Percentiles rank a stretch among this genome's conserved stretches.
phyloP scores from a whole-genome alignment of 192 early-diverging fungal species.

The Coemansia sp. region DNA sequence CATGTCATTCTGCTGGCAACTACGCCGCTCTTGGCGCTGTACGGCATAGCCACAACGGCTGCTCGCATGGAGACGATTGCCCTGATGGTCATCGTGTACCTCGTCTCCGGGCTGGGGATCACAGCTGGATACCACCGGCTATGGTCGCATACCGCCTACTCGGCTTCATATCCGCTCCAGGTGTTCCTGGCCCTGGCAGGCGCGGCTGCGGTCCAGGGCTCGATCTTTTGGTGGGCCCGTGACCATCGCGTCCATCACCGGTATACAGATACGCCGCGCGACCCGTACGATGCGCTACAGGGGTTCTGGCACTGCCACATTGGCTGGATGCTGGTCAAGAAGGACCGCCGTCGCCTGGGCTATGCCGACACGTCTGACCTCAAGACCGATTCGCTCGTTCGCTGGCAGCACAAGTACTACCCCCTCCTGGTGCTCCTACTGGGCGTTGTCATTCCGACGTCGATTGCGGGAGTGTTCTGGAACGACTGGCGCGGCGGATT shows the following conservation, averaged over 20 bases:
- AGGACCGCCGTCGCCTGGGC: slow-evolving; percentile 63
- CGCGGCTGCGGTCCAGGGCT: slow-evolving; percentile 70
- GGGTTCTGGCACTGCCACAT: slow-evolving; percentile 77
- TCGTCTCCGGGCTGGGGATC: slow-evolving; percentile 23
- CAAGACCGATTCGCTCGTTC: slow-evolving; percentile 61
- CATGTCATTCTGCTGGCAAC: slow-evolving; percentile 55
- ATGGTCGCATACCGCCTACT: slow-evolving; percentile 74
- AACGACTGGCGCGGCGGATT: slow-evolving; percentile 76
- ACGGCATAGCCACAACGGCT: slow-evolving; percentile 66
- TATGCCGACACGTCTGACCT: slow-evolving; percentile 75
- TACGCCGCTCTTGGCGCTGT: slow-evolving; percentile 74
- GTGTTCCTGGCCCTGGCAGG: slow-evolving; percentile 56
- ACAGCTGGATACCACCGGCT: slow-evolving; percentile 74
- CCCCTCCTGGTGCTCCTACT: slow-evolving; percentile 62
- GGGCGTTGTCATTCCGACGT: slow-evolving; percentile 73
- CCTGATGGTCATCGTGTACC: slow-evolving; percentile 9
- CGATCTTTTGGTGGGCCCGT: slow-evolving; percentile 78
- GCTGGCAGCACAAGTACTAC: slow-evolving; percentile 74
- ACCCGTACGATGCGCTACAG: slow-evolving; percentile 72
- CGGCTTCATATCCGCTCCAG: slow-evolving; percentile 54
- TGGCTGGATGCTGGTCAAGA: slow-evolving; percentile 79
- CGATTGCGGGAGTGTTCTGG: slow-evolving; percentile 81
- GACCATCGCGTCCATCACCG: slow-evolving; percentile 83
- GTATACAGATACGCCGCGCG: slow-evolving; percentile 76
- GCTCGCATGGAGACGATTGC: slow-evolving; percentile 61